Conservation (phyloP, 352 stramenopile genomes). For the Pythium aquatile region DNA sequence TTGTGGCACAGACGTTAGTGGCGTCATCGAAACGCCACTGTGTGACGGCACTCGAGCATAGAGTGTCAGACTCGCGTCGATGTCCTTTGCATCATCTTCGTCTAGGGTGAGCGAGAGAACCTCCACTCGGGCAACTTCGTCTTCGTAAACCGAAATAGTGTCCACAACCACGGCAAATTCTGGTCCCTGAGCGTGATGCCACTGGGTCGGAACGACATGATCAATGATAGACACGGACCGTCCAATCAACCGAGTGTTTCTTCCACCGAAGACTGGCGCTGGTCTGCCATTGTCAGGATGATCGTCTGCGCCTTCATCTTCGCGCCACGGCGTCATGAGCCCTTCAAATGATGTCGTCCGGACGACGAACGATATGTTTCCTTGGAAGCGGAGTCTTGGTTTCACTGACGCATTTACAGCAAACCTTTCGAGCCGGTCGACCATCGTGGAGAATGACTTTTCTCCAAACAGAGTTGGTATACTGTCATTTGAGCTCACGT, state of each 20-base stretch:
- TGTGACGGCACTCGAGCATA: background rate
- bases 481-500: background rate
- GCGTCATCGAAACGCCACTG: constrained; percentile 1
- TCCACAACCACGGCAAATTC: background rate
- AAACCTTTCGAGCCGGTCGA: background rate
- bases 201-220: background rate
- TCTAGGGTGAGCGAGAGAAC: background rate
- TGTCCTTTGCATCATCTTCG: constrained; percentile 6
- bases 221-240: constrained; percentile 16
- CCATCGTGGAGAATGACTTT: background rate
- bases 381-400: constrained; percentile 9
- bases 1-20: background rate
- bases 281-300: too few relatives aligned
- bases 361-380: background rate
- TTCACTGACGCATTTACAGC: background rate
- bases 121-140: constrained; percentile 13
- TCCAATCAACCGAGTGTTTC: constrained; percentile 13
- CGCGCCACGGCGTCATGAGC: constrained; percentile 7
- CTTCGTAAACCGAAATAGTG: constrained; percentile 12
- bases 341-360: constrained; percentile 13
- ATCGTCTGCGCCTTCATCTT: background rate
- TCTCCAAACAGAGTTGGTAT: background rate
- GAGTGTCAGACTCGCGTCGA: background rate
- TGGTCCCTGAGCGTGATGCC: constrained; percentile 19
- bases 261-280: background rate